phyloP scores from a whole-genome alignment of 2,329 filamentous ascomycete genomes.

The Colletotrichum tofieldiae region DNA sequence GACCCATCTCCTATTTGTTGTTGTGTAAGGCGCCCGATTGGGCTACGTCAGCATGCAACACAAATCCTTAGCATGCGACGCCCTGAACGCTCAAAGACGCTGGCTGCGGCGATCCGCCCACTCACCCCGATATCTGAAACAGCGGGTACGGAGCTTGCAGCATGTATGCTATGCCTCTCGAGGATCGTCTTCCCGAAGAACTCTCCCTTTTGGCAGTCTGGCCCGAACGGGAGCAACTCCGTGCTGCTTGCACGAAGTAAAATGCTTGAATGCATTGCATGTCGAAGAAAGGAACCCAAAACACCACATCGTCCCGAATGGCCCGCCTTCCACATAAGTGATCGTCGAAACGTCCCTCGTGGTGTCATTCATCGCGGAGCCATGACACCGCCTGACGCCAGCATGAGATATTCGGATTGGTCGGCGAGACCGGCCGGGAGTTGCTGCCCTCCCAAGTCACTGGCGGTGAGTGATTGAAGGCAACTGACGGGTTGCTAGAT shows the following conservation, averaged over 20 bases:
- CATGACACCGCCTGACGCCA: constrained; percentile 16
- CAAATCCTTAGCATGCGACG: constrained; percentile 18
- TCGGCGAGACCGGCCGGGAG: constrained; percentile 24
- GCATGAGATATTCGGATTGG: constrained; percentile 16
- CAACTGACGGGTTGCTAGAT: not conserved
- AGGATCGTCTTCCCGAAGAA: constrained; percentile 18
- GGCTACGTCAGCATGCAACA: constrained; percentile 21
- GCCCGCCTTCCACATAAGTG: constrained; percentile 13
- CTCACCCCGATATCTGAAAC: constrained; percentile 39
- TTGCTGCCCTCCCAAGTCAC: constrained; percentile 1
- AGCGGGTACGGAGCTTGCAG: constrained; percentile 39
- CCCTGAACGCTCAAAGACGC: constrained; percentile 19
- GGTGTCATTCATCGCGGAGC: constrained; percentile 14
- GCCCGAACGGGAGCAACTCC: constrained; percentile 6
- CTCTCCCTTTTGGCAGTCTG: constrained; percentile 16
- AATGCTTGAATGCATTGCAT: constrained; percentile 12
- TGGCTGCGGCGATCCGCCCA: constrained; percentile 36
- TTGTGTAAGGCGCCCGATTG: constrained; percentile 7
- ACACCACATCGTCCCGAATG: constrained; percentile 7
- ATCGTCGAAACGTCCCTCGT: constrained; percentile 32
- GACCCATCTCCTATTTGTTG: constrained; percentile 18
- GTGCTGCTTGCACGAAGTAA: constrained; percentile 18
- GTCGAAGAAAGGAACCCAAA: constrained; percentile 16
- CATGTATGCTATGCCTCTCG: constrained; percentile 28
- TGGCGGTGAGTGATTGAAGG: not conserved